Base-by-base conservation (phyloP, 2,329 filamentous ascomycete genomes). In the Lomentospora prolificans region DNA sequence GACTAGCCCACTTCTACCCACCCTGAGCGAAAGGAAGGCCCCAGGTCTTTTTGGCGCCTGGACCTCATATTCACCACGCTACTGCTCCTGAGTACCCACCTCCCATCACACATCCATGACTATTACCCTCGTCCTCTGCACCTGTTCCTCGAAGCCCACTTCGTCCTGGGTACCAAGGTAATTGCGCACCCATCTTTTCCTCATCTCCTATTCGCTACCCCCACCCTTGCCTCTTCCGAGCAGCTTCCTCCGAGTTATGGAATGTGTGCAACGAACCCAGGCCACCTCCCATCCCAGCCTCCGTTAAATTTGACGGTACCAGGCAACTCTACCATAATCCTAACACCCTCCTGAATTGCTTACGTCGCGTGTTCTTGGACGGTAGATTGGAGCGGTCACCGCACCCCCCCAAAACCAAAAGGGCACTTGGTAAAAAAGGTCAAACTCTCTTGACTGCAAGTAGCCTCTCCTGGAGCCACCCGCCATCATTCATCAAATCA, bases 401-500 rank as follows among this genome's bases (percentile, higher is more conserved):
- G 24, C 44, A 22, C 44, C 7, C 44, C 44, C 22, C n/a, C 36
- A 17, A 4, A 27, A 25, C 10, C 44, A 48, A 22, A 48, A 25
- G 44, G 17, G 30, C 30, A 12, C 30, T 12, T 6, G 30, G 22
- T n/a, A 48, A 48, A 22, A 19, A 22, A 48, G n/a, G 44, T 48
- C 44, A 48, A 48, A 48, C 44, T 48, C 44, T 48, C 22, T 48
- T 48, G 17, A 27, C 44, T 48, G 44, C 19, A 25, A 48, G 22
- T 33, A 22, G 44, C 10, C 5, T 22, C 44, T 22, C 44, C 44
- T 25, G 24, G 22, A 48, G 12, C 17, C 4, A 10, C 44, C 36
- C 22, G 7, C 24, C 44, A 48, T 48, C 44, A 48, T 48, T 22
- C 44, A 48, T 48, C 44, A 48, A 48, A 48, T 48, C 44, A 48